Evolutionary conservation across 805 yeast species (phyloP).

Genomic region (Cyberlindnera bimundalis): DNA sequence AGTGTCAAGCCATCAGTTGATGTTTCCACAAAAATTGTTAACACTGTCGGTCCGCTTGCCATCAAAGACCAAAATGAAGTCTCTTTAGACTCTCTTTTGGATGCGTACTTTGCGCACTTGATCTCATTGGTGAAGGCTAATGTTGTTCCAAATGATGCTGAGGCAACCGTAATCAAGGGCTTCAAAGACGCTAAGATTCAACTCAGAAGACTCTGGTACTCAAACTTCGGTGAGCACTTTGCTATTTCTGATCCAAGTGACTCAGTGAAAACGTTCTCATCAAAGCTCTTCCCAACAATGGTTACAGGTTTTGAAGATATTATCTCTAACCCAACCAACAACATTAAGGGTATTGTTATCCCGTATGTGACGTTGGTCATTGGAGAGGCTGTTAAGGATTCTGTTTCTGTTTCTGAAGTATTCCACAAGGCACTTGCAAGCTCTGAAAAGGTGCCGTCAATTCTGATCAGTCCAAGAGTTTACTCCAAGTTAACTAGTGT

Average conservation of each 20-base stretch:
- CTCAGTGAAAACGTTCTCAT: conserved; percentile 15
- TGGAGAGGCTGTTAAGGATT: conserved; percentile 22
- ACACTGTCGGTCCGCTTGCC: conserved; percentile 47
- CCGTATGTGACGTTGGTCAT: conserved; percentile 46
- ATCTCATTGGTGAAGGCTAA: conserved; percentile 28
- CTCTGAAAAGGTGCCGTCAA: conserved; percentile 44
- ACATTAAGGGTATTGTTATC: conserved; percentile 38
- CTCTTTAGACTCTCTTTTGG: conserved; percentile 48
- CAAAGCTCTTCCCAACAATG: conserved; percentile 27
- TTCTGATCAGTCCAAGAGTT: conserved; percentile 45
- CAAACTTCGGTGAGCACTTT: conserved; percentile 41
- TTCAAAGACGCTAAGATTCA: conserved; percentile 60
- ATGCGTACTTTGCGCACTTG: conserved; percentile 47
- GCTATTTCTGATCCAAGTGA: conserved; percentile 12
- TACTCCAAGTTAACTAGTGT: conserved; percentile 44
- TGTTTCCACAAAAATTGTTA: conserved; percentile 38
- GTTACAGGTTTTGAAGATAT: conserved; percentile 40
- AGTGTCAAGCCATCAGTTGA: conserved; percentile 29
- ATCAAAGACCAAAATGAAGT: conserved; percentile 74
- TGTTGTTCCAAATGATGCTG: conserved; percentile 10
- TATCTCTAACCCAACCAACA: conserved; percentile 49
- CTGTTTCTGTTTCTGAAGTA: conserved; percentile 29
- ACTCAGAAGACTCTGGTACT: conserved; percentile 66
- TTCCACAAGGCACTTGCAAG: conserved; percentile 34
- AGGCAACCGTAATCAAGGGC: conserved; percentile 41